Evolutionary conservation across 495 filamentous ascomycete genomes (phyloP).

Genomic region (Aspergillus cavernicola): DNA sequence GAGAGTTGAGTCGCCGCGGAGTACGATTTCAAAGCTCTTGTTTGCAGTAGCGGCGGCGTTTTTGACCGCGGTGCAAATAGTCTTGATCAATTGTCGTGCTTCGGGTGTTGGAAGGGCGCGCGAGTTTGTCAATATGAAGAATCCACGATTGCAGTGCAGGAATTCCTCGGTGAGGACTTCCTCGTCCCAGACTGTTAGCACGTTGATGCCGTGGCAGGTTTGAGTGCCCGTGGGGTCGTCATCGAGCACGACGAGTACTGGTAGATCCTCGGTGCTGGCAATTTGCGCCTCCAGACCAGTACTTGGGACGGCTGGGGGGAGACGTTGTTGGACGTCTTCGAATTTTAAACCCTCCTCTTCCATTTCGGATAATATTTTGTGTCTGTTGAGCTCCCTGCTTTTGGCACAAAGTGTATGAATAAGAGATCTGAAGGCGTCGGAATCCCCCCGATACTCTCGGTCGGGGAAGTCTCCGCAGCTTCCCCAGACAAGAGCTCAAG

Average conservation of each 20-base stretch:
- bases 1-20: neutral
- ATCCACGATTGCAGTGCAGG: neutral
- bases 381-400: too few relatives aligned
- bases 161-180: neutral
- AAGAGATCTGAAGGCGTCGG: too few relatives aligned
- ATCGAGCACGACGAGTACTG: neutral
- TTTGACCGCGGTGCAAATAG: neutral
- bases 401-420: too few relatives aligned
- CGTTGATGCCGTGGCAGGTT: conserved; percentile 5
- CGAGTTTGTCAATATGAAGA: conserved; percentile 4
- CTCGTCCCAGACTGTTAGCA: conserved; percentile 1
- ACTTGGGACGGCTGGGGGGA: neutral
- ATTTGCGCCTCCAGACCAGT: neutral
- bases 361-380: neutral
- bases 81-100: neutral
- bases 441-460: too few relatives aligned
- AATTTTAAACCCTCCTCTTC: neutral
- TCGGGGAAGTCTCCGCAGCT: conserved; percentile 1
- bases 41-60: neutral
- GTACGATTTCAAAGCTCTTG: neutral
- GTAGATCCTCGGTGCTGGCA: neutral
- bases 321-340: neutral
- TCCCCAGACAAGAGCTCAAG: neutral
- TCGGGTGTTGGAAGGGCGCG: neutral
- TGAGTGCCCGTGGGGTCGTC: conserved; percentile 3